phyloP scores from a whole-genome alignment of 2,329 filamentous ascomycete species.

The Exophiala lecanii-corni region DNA sequence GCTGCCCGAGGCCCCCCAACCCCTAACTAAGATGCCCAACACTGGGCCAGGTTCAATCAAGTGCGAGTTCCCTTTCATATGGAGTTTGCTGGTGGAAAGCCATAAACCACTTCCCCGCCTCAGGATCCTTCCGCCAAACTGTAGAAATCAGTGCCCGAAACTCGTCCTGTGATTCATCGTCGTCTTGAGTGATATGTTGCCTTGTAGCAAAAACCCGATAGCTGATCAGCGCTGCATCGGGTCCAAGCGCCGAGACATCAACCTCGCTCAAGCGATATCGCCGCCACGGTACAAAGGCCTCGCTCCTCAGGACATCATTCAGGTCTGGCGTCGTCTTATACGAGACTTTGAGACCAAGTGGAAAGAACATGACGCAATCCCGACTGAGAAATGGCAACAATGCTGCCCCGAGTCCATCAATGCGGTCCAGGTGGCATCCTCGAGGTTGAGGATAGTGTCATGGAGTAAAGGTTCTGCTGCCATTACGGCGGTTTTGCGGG shows the following conservation, averaged over 20 bases:
- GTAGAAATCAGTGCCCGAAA: slow-evolving; percentile 25
- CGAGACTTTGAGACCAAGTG: slow-evolving; percentile 24
- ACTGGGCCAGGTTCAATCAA: too few relatives aligned
- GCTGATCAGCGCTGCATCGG: slow-evolving; percentile 23
- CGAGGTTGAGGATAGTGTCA: slow-evolving; percentile 21
- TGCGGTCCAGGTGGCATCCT: slow-evolving; percentile 26
- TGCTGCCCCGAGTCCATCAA: slow-evolving; percentile 19
- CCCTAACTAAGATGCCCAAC: too few relatives aligned
- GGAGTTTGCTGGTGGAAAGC: slow-evolving; percentile 27
- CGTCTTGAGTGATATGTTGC: slow-evolving; percentile 19
- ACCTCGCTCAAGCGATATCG: slow-evolving; percentile 22
- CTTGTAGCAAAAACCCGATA: slow-evolving; percentile 24
- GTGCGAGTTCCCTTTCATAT: slow-evolving; percentile 15
- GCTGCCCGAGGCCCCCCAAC: too few relatives aligned
- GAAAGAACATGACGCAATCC: slow-evolving; percentile 27
- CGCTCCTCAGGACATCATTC: slow-evolving; percentile 25
- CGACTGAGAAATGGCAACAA: slow-evolving; percentile 25
- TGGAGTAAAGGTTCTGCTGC: slow-evolving; percentile 8
- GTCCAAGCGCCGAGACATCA: slow-evolving; percentile 20
- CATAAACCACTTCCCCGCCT: slow-evolving; percentile 23
- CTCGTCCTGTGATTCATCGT: slow-evolving; percentile 19
- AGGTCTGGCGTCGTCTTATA: slow-evolving; percentile 19
- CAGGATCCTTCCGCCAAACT: slow-evolving; percentile 24
- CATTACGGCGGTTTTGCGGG: neutral
- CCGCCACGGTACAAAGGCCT: slow-evolving; percentile 27